A percentile compares a stretch with the other conserved stretches of the same genome.
Evolutionary conservation across 108 stramenopile genomes (phyloP).

Genomic region (Seminavis robusta): DNA sequence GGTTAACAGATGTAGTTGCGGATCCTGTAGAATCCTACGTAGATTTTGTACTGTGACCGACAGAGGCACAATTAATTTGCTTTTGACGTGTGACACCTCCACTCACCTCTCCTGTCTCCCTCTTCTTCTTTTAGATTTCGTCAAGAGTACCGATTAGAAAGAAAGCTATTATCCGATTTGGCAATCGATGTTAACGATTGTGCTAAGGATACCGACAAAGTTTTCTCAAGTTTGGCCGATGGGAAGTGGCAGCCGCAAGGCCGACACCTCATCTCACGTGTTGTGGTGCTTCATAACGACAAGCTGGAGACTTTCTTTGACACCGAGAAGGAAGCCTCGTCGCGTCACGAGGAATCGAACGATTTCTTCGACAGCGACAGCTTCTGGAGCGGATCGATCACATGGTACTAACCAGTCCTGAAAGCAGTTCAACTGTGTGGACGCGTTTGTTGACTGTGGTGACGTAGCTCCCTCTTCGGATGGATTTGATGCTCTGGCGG

Average conservation of each 20-base stretch:
- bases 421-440: too few species aligned
- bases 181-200: constrained; percentile 35
- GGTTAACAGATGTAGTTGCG: constrained; percentile 4
- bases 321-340: constrained; percentile 11
- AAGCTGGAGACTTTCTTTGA: constrained; percentile 73
- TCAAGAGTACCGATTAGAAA: constrained; percentile 76
- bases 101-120: constrained; percentile 1
- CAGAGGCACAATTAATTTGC: neutral
- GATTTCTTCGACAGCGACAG: constrained; percentile 89
- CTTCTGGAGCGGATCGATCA: constrained; percentile 88
- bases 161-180: constrained; percentile 46
- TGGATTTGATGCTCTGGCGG: too few species aligned
- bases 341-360: constrained; percentile 18
- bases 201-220: constrained; percentile 21
- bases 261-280: constrained; percentile 73
- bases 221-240: constrained; percentile 25
- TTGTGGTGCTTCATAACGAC: constrained; percentile 77
- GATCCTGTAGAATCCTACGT: constrained; percentile 15
- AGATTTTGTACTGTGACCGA: constrained; percentile 9
- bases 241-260: constrained; percentile 2
- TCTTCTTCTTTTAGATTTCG: constrained; percentile 52
- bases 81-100: neutral
- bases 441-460: too few species aligned
- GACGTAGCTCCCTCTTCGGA: too few species aligned
- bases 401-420: constrained; percentile 89